These are phyloP conservation scores for Candida glucosophila DNA, from an alignment of 1,139 yeast genomes.

Conservation along the genomic window DNA sequence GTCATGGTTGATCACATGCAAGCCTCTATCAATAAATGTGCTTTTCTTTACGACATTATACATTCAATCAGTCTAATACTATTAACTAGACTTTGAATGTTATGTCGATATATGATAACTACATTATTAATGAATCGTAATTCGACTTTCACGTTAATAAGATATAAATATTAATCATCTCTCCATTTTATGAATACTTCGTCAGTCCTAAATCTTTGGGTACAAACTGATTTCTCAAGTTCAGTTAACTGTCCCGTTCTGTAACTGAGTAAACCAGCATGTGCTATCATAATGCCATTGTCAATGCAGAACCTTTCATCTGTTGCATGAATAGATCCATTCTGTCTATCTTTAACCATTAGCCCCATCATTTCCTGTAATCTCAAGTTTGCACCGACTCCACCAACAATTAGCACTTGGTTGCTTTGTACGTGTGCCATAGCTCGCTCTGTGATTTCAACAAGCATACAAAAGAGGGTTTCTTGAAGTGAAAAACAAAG, in stretches of 20 bases:
- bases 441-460: constrained; percentile 95
- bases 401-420: constrained; percentile 93
- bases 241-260: constrained; percentile 68
- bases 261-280: constrained; percentile 84
- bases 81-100: constrained; percentile 1
- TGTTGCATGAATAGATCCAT: constrained; percentile 84
- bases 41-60: constrained; percentile 15
- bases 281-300: constrained; percentile 98
- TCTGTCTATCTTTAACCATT: constrained; percentile 79
- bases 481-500: constrained; percentile 91
- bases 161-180: constrained; percentile 49
- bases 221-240: constrained; percentile 70
- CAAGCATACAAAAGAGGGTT: constrained; percentile 88
- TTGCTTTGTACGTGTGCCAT: constrained; percentile 93
- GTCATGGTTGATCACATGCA: too few species aligned
- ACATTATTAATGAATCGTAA: constrained; percentile 1
- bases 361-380: constrained; percentile 92
- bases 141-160: too few species aligned
- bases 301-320: constrained; percentile 96
- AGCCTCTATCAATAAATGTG: constrained; percentile 14
- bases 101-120: constrained; percentile 1
- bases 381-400: constrained; percentile 91
- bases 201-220: constrained; percentile 90
- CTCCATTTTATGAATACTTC: constrained; percentile 90
- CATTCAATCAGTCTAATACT: constrained; percentile 1